Evolutionary conservation across 1,284 basidiomycete genomes (phyloP).

Genomic region (Heliocybe sulcata): DNA sequence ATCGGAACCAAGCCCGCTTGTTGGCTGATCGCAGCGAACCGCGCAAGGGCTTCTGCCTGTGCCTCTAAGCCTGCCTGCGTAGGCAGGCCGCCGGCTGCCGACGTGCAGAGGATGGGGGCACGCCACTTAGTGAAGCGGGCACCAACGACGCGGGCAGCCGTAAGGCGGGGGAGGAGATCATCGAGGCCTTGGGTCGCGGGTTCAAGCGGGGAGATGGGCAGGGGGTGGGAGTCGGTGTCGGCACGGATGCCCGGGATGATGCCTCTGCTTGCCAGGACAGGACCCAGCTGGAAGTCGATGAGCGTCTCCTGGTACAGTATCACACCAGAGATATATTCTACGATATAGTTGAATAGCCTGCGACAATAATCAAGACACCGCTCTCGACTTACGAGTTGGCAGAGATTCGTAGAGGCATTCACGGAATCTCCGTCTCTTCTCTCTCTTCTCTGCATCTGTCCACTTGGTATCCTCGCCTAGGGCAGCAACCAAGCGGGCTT

Average conservation of each 20-base stretch:
- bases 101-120: constrained; percentile 38
- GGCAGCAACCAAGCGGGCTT: constrained; percentile 30
- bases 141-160: constrained; percentile 33
- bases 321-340: constrained; percentile 43
- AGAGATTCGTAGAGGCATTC: constrained; percentile 36
- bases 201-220: constrained; percentile 35
- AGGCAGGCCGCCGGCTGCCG: constrained; percentile 21
- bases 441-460: constrained; percentile 27
- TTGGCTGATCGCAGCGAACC: constrained; percentile 39
- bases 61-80: constrained; percentile 31
- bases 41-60: constrained; percentile 36
- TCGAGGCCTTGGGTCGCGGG: constrained; percentile 44
- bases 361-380: no score
- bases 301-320: constrained; percentile 42
- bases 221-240: constrained; percentile 38
- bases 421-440: constrained; percentile 35
- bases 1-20: constrained; percentile 44
- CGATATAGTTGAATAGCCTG: not conserved
- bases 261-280: constrained; percentile 31
- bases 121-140: constrained; percentile 49
- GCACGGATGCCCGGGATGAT: constrained; percentile 45
- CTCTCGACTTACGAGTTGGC: constrained; percentile 24
- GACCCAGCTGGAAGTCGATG: constrained; percentile 37
- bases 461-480: constrained; percentile 19
- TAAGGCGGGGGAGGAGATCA: constrained; percentile 33